These are phyloP conservation scores for Selenicereus undatus DNA, from an alignment of 148 eudicot species.

Conservation along the genomic window DNA sequence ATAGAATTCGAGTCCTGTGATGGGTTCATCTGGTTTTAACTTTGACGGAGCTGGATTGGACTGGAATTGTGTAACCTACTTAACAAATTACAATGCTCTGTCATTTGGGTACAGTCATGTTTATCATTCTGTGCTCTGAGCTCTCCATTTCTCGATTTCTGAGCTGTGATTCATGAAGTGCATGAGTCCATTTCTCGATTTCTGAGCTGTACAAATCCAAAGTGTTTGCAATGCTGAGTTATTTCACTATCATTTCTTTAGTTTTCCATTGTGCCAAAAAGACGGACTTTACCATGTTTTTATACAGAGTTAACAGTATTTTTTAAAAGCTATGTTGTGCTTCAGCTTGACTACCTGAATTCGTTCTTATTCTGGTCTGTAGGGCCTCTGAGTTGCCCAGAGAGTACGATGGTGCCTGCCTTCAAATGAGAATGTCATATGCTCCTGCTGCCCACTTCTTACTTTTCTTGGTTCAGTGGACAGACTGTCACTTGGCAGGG, in stretches of 20 bases:
- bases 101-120: too few species aligned
- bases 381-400: constrained; percentile 71
- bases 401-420: constrained; percentile 85
- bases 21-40: not conserved
- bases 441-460: constrained; percentile 90
- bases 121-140: too few species aligned
- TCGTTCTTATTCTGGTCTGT: not conserved
- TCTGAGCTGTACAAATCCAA: not conserved
- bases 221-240: not conserved
- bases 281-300: too few species aligned
- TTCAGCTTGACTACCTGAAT: not conserved
- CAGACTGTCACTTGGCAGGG: constrained; percentile 93
- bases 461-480: constrained; percentile 94
- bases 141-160: too few species aligned
- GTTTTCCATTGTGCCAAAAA: not conserved
- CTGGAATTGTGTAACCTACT: not conserved
- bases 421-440: constrained; percentile 95
- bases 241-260: not conserved
- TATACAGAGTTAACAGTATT: not conserved
- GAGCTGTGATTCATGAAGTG: not conserved
- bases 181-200: not conserved
- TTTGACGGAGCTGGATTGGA: not conserved
- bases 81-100: too few species aligned
- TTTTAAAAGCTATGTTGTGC: not conserved
- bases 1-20: not conserved